Evolutionary conservation across 805 yeast species (phyloP), one percentile per base, ranked within the genome.

Genomic region (Danielozyma ontarioensis): DNA sequence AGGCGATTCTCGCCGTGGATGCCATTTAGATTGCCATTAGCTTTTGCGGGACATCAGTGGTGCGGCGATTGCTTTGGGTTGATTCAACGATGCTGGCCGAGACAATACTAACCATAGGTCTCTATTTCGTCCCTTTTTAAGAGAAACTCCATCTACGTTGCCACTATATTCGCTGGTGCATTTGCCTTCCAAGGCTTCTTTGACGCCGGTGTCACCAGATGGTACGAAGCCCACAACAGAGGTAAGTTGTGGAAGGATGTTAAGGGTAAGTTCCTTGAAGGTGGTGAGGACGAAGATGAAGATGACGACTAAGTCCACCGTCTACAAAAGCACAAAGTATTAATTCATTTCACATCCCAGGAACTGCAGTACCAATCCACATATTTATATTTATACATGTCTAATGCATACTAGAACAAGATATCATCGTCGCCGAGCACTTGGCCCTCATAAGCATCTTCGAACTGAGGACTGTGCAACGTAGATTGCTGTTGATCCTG

Each of bases 121-220:
- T n/a, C n/a, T n/a, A n/a, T 39, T 13, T 30, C 41, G 24, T 27
- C 50, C 24, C 45, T 53, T 29, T 38, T 44, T 76, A 86, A 86
- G 76, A 85, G 96, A 76, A 89, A 90, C 78, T 76, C 97, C 30
- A 71, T 83, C 42, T 86, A 74, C 64, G 95, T 89, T 42, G 85
- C 86, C 45, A 70, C 93, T 42, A 71, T 89, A 41, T 82, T 89
- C 49, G 82, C 78, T 32, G 78, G 84, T 51, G 88, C 97, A 30
- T 89, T 89, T 56, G 78, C 79, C 42, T 87, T 88, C 76, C 90
- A 86, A 69, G 80, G 79, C 32, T 70, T 72, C 53, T 83, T 83
- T 47, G 93, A 84, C 57, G 58, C 63, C 41, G 80, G 72, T 42
- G 69, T 83, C 42, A 83, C 82, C 51, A 54, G 53, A 31, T 83